Conservation (phyloP, 208 protist species). For the Zelonia costaricensis region DNA sequence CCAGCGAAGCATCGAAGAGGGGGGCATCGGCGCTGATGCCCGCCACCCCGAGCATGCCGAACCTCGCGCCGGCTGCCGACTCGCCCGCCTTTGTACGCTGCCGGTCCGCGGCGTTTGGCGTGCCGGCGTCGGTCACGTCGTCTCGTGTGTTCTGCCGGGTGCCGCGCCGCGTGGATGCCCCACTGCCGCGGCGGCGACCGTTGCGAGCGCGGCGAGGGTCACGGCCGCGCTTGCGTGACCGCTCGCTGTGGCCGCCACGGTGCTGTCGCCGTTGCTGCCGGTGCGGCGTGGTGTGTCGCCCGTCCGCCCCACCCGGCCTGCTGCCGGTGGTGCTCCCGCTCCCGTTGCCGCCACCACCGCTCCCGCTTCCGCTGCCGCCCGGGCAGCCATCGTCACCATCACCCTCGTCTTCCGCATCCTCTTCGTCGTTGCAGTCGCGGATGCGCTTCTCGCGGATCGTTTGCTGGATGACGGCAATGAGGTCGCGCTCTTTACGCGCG, state of each 20-base stretch:
- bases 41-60: too few species aligned
- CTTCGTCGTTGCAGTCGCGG: neutral
- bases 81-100: neutral
- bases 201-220: neutral
- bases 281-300: neutral
- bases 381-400: neutral
- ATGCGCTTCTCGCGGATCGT: conserved; percentile 44
- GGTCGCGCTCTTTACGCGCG: conserved; percentile 46
- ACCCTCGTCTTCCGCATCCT: neutral
- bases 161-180: neutral
- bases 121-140: neutral
- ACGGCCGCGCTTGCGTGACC: neutral
- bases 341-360: neutral
- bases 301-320: neutral
- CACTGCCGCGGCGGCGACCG: neutral
- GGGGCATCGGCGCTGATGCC: too few species aligned
- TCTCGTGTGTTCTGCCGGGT: neutral
- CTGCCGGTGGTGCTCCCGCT: neutral
- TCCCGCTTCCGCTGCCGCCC: neutral
- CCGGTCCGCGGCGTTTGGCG: neutral
- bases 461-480: conserved; percentile 53
- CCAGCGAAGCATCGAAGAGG: neutral
- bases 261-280: neutral
- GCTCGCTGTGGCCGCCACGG: neutral
- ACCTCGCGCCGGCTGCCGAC: too few species aligned